Percentiles rank a stretch among this genome's conserved stretches.
phyloP scores from a whole-genome alignment of 176 grass and related monocot genomes.

The Hyparrhenia diplandra region DNA sequence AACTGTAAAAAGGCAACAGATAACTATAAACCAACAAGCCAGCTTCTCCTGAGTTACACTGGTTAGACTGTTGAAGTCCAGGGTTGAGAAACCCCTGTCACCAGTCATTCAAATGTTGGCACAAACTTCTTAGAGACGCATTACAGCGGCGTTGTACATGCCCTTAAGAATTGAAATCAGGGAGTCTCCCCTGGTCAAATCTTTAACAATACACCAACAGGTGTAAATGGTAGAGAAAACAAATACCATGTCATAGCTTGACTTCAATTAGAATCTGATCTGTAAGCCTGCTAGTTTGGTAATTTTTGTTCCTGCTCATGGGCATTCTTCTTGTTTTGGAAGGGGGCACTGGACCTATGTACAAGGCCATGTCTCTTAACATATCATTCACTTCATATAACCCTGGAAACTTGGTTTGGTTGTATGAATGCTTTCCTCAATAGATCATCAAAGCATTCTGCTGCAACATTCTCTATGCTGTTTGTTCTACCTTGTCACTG shows the following conservation, averaged over 20 bases:
- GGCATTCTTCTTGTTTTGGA: not conserved
- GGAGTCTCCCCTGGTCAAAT: no score
- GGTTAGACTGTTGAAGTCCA: not conserved
- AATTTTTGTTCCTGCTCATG: not conserved
- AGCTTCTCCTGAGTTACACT: no score
- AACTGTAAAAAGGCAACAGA: no score
- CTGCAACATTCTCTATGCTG: no score
- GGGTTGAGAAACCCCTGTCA: not conserved
- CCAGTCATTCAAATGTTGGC: not conserved
- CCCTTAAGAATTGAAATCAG: no score
- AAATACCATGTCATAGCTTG: not conserved
- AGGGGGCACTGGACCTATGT: not conserved
- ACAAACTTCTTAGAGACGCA: not conserved
- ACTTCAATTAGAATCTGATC: not conserved
- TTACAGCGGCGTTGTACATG: not conserved
- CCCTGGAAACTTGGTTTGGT: not conserved
- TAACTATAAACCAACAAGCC: no score
- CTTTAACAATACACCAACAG: no score
- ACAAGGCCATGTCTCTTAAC: not conserved
- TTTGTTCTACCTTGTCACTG: not conserved
- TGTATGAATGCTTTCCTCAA: slow-evolving; percentile 1
- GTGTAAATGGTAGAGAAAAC: no score
- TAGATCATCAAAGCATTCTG: not conserved
- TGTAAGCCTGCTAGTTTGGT: not conserved
- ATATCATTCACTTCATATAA: not conserved